These are phyloP conservation scores for Phytophthora pisi DNA, from an alignment of 352 stramenopile species.

Conservation along the genomic window DNA sequence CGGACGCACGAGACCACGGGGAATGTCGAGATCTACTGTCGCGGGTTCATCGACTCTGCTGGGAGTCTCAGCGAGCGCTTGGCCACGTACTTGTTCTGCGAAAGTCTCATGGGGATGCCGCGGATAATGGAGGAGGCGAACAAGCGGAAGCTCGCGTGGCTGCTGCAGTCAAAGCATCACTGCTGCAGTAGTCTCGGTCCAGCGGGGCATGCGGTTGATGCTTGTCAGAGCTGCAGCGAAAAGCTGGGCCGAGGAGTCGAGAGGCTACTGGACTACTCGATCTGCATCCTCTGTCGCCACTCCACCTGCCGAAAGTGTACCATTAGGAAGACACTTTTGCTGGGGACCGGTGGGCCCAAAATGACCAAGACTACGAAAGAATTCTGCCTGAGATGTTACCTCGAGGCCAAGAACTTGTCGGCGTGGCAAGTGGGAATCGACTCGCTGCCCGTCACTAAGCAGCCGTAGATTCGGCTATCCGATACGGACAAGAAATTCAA, in stretches of 20 bases:
- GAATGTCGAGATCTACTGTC: conserved; percentile 44
- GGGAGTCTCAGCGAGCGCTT: conserved; percentile 32
- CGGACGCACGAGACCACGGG: conserved; percentile 21
- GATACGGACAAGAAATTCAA: neutral
- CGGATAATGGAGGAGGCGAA: conserved; percentile 44
- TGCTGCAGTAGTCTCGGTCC: conserved; percentile 2
- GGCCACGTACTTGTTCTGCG: conserved; percentile 23
- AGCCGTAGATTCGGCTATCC: neutral
- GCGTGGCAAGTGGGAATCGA: conserved; percentile 39
- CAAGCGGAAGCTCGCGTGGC: conserved; percentile 48
- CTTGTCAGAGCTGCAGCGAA: conserved; percentile 21
- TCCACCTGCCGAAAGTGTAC: conserved; percentile 43
- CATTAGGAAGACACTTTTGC: conserved; percentile 36
- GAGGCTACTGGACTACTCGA: conserved; percentile 26
- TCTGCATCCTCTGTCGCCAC: conserved; percentile 54
- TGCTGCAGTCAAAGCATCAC: conserved; percentile 27
- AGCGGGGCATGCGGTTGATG: conserved; percentile 2
- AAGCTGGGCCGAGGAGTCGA: conserved; percentile 23
- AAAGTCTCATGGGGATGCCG: conserved; percentile 25
- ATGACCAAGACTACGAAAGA: conserved; percentile 29
- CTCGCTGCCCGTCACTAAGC: conserved; percentile 16
- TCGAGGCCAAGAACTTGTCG: conserved; percentile 41
- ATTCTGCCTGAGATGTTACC: conserved; percentile 45
- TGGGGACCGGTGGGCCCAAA: conserved; percentile 15
- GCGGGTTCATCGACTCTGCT: conserved; percentile 34